These are phyloP conservation scores for Russula ochroleuca DNA, from an alignment of 768 basidiomycete genomes.

Conservation along the genomic window DNA sequence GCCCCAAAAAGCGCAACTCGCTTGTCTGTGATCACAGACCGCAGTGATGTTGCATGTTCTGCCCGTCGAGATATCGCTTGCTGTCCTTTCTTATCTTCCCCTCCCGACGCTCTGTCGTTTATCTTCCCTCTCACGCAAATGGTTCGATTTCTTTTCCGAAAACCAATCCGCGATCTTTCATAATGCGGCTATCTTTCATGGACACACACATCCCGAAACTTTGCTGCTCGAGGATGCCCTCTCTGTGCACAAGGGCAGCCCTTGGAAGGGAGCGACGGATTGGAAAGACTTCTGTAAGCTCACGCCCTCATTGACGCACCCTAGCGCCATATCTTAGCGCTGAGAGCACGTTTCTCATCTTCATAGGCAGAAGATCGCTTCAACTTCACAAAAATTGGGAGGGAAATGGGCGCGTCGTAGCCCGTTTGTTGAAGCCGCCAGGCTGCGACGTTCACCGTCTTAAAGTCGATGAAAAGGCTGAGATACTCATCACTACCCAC, in stretches of 20 bases:
- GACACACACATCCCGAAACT: constrained; percentile 38
- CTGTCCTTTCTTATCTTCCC: constrained; percentile 48
- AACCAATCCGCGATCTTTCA: constrained; percentile 56
- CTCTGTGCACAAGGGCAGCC: constrained; percentile 34
- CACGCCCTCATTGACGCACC: constrained; percentile 1
- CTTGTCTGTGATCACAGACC: background rate
- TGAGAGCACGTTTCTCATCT: constrained; percentile 1
- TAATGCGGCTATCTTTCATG: constrained; percentile 50
- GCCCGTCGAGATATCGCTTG: constrained; percentile 55
- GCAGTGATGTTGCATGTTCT: constrained; percentile 40
- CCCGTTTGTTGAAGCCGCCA: constrained; percentile 36
- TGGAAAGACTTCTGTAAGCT: constrained; percentile 65
- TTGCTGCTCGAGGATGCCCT: constrained; percentile 35
- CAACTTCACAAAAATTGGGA: constrained; percentile 51
- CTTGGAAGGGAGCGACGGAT: constrained; percentile 37
- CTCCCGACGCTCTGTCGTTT: constrained; percentile 41
- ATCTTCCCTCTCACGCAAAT: constrained; percentile 41
- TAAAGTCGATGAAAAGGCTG: constrained; percentile 64
- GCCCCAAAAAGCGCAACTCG: background rate
- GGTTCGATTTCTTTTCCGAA: constrained; percentile 43
- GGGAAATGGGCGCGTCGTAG: constrained; percentile 44
- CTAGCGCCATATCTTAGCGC: background rate
- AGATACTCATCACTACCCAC: constrained; percentile 57
- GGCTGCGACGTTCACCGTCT: constrained; percentile 58
- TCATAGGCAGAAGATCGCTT: constrained; percentile 45